Evolutionary conservation across 2,329 filamentous ascomycete genomes (phyloP).

Genomic region (Trichoderma koningiopsis): DNA sequence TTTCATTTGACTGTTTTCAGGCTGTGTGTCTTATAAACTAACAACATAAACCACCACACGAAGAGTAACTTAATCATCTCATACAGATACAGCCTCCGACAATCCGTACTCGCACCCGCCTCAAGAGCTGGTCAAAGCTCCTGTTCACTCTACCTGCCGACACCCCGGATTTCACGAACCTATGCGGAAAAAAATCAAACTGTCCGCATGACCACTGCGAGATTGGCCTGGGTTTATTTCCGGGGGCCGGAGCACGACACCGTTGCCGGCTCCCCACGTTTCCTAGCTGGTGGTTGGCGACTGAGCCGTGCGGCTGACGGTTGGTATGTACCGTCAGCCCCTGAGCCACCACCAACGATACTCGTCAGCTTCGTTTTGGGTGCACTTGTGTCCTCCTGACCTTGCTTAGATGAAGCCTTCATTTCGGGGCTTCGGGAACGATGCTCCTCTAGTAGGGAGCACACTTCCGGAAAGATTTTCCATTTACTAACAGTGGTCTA

Average conservation of each 20-base stretch:
- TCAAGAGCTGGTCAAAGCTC: constrained; percentile 16
- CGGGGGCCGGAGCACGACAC: constrained; percentile 15
- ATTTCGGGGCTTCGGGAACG: constrained; percentile 3
- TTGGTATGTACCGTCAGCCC: background rate
- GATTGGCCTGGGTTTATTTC: constrained; percentile 14
- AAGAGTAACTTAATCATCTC: background rate
- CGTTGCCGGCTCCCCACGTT: constrained; percentile 26
- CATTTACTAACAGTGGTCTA: background rate
- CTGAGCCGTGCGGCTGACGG: constrained; percentile 5
- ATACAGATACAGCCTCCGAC: background rate
- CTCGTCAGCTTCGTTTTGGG: background rate
- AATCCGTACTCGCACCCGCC: background rate
- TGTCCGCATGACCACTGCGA: constrained; percentile 24
- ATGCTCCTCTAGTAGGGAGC: background rate
- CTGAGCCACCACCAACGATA: constrained; percentile 6
- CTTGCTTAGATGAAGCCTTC: constrained; percentile 12
- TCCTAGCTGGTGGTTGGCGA: constrained; percentile 16
- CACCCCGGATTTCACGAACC: constrained; percentile 17
- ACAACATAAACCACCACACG: background rate
- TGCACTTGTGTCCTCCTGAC: constrained; percentile 5
- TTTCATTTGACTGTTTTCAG: background rate
- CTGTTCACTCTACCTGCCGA: background rate
- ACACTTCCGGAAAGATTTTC: background rate
- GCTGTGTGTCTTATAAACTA: background rate
- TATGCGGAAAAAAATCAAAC: constrained; percentile 21